These are phyloP conservation scores for Gossypium lobatum DNA, from an alignment of 441 rosid genomes.

Conservation along the genomic window DNA sequence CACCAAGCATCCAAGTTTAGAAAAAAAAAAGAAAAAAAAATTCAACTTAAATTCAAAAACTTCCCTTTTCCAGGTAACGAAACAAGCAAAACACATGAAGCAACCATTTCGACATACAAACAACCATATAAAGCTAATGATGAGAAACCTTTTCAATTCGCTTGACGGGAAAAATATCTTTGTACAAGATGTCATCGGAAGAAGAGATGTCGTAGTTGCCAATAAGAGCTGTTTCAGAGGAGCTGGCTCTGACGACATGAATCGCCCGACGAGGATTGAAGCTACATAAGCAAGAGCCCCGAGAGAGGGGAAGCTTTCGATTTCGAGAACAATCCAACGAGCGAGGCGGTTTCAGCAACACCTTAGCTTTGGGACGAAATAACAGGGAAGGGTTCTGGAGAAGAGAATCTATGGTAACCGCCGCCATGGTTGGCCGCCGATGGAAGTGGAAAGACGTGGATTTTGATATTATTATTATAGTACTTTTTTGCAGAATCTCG, in stretches of 20 bases:
- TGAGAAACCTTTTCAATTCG: conserved; percentile 51
- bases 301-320: background rate
- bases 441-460: conserved; percentile 2
- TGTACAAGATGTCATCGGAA: conserved; percentile 37
- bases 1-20: background rate
- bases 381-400: conserved; percentile 5
- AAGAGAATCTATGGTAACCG: conserved; percentile 15
- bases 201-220: conserved; percentile 38
- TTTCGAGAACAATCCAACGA: conserved; percentile 11
- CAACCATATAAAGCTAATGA: background rate
- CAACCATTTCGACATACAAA: background rate
- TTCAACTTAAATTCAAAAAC: background rate
- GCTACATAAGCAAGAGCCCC: conserved; percentile 21
- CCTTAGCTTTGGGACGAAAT: background rate
- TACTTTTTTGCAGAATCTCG: background rate
- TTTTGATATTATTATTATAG: background rate
- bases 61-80: background rate
- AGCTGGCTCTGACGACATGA: conserved; percentile 35
- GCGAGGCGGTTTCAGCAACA: conserved; percentile 5
- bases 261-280: conserved; percentile 20
- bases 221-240: conserved; percentile 41
- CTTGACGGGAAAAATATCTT: conserved; percentile 52
- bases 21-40: background rate
- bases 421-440: conserved; percentile 8
- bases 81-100: background rate